Base-by-base conservation (phyloP, 2,329 filamentous ascomycete genomes). In the Trichoderma oligosporum region DNA sequence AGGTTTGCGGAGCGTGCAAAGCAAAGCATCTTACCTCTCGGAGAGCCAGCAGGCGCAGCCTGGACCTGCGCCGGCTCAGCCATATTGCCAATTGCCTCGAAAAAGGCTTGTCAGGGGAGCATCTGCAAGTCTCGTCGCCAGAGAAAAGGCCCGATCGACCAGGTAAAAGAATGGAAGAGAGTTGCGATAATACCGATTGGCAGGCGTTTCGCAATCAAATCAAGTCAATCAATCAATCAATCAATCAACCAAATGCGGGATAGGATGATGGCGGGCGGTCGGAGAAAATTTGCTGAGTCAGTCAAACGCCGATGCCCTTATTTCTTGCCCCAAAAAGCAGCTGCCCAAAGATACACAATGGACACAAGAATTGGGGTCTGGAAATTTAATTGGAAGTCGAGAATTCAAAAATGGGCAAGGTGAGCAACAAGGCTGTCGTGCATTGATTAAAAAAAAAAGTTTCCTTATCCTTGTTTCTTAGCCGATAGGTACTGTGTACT, bases 281-380 rank as follows among this genome's bases (percentile, higher is more conserved):
- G 69, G 68, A 72, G 70, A 74, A 74, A 74, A 70, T 73, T 73
- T 74, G 74, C 72, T 73, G 71, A 73, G 65, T 72, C 66, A 73
- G 71, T 64, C 66, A 58, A 56, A 56, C 44, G 53, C 65, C 61
- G 63, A 61, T 73, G 71, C 71, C 71, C 70, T 74, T 71, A 72
- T 71, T 71, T 70, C 68, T 64, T 72, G 71, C 71, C 71, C 71
- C 71, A 67, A 67, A 68, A 67, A 64, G 68, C 65, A 66, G 67
- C 63, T 64, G 64, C 61, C 57, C 58, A 31, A 62, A 64, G 72
- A 74, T 74, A 74, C 72, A 74, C 72, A 74, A 73, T 48, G 58
- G 60, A 62, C 68, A 71, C 66, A 65, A 27, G 60, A 39, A 22
- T 51, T 39, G 7, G 55, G n/a, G 38, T 18, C 35, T 20, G 22